Conservation (phyloP, 2,329 filamentous ascomycete genomes). For the Phaeophleospora eucalypticola region DNA sequence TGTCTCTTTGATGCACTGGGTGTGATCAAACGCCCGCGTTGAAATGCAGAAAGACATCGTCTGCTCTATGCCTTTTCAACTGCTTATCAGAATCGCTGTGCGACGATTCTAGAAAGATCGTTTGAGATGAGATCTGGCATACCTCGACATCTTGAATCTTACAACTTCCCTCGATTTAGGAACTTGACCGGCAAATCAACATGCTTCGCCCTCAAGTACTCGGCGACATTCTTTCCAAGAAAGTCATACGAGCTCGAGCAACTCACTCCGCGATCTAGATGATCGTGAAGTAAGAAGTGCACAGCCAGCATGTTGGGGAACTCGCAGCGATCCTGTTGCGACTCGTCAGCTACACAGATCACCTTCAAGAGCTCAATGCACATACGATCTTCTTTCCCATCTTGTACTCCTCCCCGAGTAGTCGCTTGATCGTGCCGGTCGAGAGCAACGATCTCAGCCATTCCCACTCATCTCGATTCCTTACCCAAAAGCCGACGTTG, state of each 20-base stretch:
- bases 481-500: conserved; percentile 41
- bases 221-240: conserved; percentile 34
- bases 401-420: conserved; percentile 34
- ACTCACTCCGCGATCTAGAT: conserved; percentile 33
- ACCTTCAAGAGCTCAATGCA: no score
- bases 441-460: conserved; percentile 31
- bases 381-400: conserved; percentile 32
- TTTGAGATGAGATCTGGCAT: no score
- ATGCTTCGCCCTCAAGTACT: conserved; percentile 28
- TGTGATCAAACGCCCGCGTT: no score
- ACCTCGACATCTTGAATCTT: no score
- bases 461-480: conserved; percentile 31
- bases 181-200: conserved; percentile 32
- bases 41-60: no score
- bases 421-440: conserved; percentile 23
- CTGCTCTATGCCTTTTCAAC: no score
- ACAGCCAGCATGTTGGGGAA: conserved; percentile 32
- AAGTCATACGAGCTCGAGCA: conserved; percentile 31
- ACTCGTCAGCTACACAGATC: no score
- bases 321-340: conserved; percentile 30
- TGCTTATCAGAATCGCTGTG: no score
- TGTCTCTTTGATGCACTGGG: no score
- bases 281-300: conserved; percentile 34
- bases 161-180: conserved; percentile 30
- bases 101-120: no score